phyloP scores from a whole-genome alignment of 2,329 filamentous ascomycete species.

The Neopestalotiopsis rosae region DNA sequence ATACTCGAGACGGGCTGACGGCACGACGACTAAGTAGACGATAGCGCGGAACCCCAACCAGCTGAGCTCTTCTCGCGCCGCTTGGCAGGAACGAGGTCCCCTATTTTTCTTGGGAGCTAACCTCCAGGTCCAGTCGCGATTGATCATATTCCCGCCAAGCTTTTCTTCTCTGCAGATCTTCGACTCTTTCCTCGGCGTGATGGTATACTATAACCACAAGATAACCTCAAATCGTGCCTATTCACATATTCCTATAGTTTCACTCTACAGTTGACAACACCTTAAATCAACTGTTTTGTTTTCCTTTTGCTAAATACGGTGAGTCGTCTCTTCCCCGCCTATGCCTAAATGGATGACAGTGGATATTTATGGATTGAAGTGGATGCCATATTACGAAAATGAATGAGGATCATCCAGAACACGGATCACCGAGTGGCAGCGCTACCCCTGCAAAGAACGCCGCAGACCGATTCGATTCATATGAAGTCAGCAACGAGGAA shows the following conservation, averaged over 20 bases:
- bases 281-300: background rate
- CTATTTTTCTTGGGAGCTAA: background rate
- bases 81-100: background rate
- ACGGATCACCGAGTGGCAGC: conserved; percentile 7
- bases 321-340: background rate
- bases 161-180: background rate
- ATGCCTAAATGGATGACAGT: background rate
- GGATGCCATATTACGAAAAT: conserved; percentile 5
- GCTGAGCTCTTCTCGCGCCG: background rate
- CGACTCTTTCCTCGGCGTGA: background rate
- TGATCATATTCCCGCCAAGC: background rate
- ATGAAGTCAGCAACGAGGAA: conserved; percentile 1
- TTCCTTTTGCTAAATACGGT: background rate
- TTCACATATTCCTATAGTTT: background rate
- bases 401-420: conserved; percentile 10
- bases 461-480: conserved; percentile 2
- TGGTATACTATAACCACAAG: background rate
- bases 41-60: background rate
- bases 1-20: background rate
- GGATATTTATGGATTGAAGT: conserved; percentile 3
- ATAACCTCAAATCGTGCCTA: background rate
- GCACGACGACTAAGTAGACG: background rate
- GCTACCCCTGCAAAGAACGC: conserved; percentile 7
- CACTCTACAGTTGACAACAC: background rate
- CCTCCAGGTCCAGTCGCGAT: background rate